Conservation (phyloP, 2,329 filamentous ascomycete genomes). For the Trichoderma atroviride region DNA sequence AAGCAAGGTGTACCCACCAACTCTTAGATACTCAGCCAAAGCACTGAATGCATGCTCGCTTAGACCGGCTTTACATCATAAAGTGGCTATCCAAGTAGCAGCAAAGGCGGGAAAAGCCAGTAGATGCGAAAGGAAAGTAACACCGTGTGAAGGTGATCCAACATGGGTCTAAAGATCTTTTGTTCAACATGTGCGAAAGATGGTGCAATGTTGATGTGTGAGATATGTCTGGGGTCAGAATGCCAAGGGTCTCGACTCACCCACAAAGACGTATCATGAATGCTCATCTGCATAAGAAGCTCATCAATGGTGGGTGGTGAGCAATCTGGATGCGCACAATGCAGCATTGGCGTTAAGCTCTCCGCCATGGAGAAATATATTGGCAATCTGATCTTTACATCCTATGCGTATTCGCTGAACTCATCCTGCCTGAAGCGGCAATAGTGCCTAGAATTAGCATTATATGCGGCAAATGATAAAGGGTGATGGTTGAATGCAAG, state of each 20-base stretch:
- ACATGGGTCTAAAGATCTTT: background rate
- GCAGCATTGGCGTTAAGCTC: background rate
- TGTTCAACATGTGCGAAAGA: background rate
- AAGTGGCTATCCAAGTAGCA: background rate
- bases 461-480: too few relatives aligned
- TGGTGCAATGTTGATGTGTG: background rate
- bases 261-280: background rate
- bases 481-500: background rate
- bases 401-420: too few relatives aligned
- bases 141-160: background rate
- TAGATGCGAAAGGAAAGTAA: background rate
- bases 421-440: background rate
- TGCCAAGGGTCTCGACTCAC: background rate
- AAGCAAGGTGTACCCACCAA: background rate
- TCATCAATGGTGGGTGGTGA: background rate
- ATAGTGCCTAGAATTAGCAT: background rate
- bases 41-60: background rate
- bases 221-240: background rate
- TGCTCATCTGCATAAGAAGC: background rate
- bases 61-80: background rate
- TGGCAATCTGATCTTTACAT: background rate
- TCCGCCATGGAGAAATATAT: background rate
- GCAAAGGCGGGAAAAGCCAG: background rate
- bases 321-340: background rate
- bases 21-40: background rate